These are phyloP conservation scores for Colletotrichum sp. DNA, from an alignment of 2,329 filamentous ascomycete genomes.

Conservation along the genomic window DNA sequence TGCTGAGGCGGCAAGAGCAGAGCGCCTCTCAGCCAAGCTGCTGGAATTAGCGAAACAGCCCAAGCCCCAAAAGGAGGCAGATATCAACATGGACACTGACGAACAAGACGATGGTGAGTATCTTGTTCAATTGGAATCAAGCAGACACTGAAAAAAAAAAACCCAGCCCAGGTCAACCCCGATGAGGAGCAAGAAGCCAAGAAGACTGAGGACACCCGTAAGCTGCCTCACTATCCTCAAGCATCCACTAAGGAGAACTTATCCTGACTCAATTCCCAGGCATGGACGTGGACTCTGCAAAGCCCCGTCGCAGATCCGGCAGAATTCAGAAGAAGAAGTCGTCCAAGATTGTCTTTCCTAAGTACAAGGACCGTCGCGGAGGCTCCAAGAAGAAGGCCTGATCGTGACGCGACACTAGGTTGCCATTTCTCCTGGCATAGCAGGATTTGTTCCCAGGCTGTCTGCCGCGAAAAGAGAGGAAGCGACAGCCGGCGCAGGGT, in stretches of 20 bases:
- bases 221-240: neutral
- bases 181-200: slow-evolving; percentile 32
- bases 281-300: slow-evolving; percentile 64
- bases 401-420: neutral
- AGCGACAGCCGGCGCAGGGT: neutral
- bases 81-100: slow-evolving; percentile 54
- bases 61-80: slow-evolving; percentile 62
- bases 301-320: slow-evolving; percentile 37
- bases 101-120: slow-evolving; percentile 23
- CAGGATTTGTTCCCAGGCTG: neutral
- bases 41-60: slow-evolving; percentile 80
- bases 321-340: slow-evolving; percentile 64
- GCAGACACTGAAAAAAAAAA: slow-evolving; percentile 8
- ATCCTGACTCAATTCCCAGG: slow-evolving; percentile 34
- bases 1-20: slow-evolving; percentile 77
- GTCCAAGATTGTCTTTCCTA: slow-evolving; percentile 64
- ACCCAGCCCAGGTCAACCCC: slow-evolving; percentile 30
- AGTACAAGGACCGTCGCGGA: slow-evolving; percentile 57
- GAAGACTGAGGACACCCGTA: slow-evolving; percentile 24
- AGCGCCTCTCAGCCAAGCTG: slow-evolving; percentile 85
- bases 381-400: slow-evolving; percentile 42
- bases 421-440: neutral
- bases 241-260: slow-evolving; percentile 24
- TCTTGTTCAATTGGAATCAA: neutral
- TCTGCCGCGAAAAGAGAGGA: neutral